Evolutionary conservation across 345 rosid genomes (phyloP), one percentile per base, ranked within the genome.

Genomic region (Dovyalis caffra): DNA sequence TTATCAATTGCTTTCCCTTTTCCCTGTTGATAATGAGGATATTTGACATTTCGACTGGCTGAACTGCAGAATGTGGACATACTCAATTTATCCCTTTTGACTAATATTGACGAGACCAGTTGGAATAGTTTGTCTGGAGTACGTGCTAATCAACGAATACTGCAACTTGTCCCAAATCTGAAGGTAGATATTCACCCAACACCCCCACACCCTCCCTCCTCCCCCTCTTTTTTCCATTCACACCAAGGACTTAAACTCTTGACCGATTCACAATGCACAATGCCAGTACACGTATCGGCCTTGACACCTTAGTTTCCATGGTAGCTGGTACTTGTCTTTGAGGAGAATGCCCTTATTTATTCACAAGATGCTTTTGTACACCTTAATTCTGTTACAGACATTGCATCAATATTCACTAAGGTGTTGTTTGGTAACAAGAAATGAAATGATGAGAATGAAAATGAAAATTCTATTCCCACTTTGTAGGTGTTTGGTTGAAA

Each of bases 51-150:
- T 34, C 37, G 34, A 49, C 64, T 16, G 23, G 65, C 10, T 64
- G 15, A 66, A 70, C 21, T 81, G 80, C 83, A 88, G 89, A 73
- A 84, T 69, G 80, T 86, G 69, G 88, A 88, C 73, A 74, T 87
- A 71, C 83, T 85, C 20, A 75, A 84, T 70, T 88, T 89, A 8
- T 69, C 78, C 73, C 77, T 84, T 67, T 32, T 82, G 77, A 84
- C 74, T 68, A 68, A 83, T 47, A 84, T 87, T 77, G 88, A 88
- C 70, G 92, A 83, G 74, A 82, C 83, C 56, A 83, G 89, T 73
- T 86, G 88, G 90, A 88, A 83, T 68, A 86, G 87, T 74, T 82
- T 88, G 78, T 87, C 91, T 68, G 90, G 90, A 53, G 89, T 84
- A 67, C 81, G 77, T 5, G 87, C 85, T 31, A 90, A 85, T 32